Conservation (phyloP, 352 stramenopile species). For the Globisporangium apiculatum region DNA sequence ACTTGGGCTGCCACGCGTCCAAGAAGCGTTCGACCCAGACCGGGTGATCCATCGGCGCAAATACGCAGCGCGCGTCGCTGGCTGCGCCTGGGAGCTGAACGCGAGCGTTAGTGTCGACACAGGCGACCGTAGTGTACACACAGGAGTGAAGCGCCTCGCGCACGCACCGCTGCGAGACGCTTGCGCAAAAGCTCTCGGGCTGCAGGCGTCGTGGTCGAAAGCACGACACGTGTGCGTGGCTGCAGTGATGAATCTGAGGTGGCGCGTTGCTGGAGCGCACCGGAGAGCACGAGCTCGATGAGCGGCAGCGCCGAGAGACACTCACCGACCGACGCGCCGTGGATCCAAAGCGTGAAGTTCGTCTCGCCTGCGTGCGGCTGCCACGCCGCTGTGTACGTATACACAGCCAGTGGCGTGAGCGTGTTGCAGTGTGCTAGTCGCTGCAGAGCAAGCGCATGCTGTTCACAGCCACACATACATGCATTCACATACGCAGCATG, state of each 20-base stretch:
- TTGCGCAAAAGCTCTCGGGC: slow-evolving; percentile 36
- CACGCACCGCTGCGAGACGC: slow-evolving; percentile 12
- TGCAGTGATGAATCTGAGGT: slow-evolving; percentile 7
- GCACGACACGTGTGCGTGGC: slow-evolving; percentile 29
- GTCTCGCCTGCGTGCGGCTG: slow-evolving; percentile 5
- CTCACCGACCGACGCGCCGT: slow-evolving; percentile 68
- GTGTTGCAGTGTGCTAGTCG: background rate
- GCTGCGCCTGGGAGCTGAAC: slow-evolving; percentile 1
- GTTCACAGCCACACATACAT: background rate
- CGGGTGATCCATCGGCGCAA: slow-evolving; percentile 59
- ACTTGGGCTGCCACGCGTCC: slow-evolving; percentile 56
- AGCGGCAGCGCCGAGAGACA: slow-evolving; percentile 61
- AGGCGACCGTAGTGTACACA: slow-evolving; percentile 4
- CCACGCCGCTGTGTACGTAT: slow-evolving; percentile 17
- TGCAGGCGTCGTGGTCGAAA: slow-evolving; percentile 65
- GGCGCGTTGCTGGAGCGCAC: slow-evolving; percentile 7
- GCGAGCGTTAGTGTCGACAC: background rate
- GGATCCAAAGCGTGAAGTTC: slow-evolving; percentile 57
- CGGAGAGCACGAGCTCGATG: slow-evolving; percentile 40
- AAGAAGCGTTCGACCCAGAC: slow-evolving; percentile 51
- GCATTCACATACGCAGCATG: background rate
- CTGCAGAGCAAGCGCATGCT: too few species aligned
- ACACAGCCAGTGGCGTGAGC: background rate
- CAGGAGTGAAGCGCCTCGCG: background rate
- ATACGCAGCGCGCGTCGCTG: slow-evolving; percentile 30